Evolutionary conservation across 2,329 filamentous ascomycete species (phyloP), one percentile per base, ranked within the genome.

Genomic region (Hypoxylon sp.): DNA sequence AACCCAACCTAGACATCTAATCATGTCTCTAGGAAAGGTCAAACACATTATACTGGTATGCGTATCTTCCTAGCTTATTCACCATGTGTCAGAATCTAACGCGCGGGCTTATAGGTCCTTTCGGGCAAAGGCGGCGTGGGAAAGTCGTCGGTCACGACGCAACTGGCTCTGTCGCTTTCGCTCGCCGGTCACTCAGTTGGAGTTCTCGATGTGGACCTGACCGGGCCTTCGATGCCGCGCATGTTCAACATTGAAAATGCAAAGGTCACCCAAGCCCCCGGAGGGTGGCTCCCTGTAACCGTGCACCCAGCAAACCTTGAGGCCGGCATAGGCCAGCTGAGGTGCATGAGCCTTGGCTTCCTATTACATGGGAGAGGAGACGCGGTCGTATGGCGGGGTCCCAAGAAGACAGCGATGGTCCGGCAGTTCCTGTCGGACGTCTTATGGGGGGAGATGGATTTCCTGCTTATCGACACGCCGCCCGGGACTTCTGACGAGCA

Each of bases 331-430:
- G 90, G 90, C 1, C 79, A 87, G 27, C 80, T 94, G 8, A 83
- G 86, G 59, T 95, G 92, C 74, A 97, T 98, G 90, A 97, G 92
- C 52, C 81, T 99, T 1, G 95, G 93, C 2, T 98, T 99, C 69
- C 83, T 99, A 5, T 83, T 99, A 4, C 87, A 88, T 3, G 85
- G 87, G 60, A 82, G 94, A 67, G 91, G 90, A 61, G 92, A 97
- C 68, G 94, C 95, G 0, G 93, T 99, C 0, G 95, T 99, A 33
- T 99, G 95, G 95, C 86, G 95, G 49, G 95, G 95, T 0, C 95
- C 95, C 2, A 99, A 99, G 78, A 99, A 99, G 79, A 99, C 95
- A 3, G 95, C 95, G 47, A 99, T 99, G 95, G 92, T 99, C 56
- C 87, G 93, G 35, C 95, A 99, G 74, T 99, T 99, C 72, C 81